Percentiles rank a stretch among this genome's conserved stretches.
Evolutionary conservation across 2,329 filamentous ascomycete species (phyloP).

Genomic region (Fusarium marasasianum): DNA sequence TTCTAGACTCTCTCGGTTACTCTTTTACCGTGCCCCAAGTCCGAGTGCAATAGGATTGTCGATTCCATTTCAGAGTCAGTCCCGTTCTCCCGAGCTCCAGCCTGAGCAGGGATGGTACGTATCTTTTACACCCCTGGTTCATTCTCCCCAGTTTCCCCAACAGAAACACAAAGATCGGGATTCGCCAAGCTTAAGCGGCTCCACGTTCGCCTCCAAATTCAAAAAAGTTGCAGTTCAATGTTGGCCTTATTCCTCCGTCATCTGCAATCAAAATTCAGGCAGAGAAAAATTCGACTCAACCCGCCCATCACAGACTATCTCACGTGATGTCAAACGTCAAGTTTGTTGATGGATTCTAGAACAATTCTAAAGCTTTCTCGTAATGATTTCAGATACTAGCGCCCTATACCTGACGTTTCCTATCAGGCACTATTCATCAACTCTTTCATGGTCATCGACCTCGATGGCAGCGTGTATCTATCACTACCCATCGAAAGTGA

Average conservation of each 20-base stretch:
- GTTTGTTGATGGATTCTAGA: constrained; percentile 11
- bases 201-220: constrained; percentile 5
- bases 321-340: constrained; percentile 19
- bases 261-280: not conserved
- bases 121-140: constrained; percentile 11
- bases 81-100: constrained; percentile 30
- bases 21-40: not conserved
- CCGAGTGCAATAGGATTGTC: constrained; percentile 1
- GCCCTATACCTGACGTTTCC: no score
- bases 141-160: constrained; percentile 42
- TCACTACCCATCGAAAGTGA: not conserved
- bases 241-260: constrained; percentile 1
- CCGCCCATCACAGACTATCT: not conserved
- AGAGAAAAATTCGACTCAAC: not conserved
- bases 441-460: not conserved
- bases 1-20: not conserved
- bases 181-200: constrained; percentile 32
- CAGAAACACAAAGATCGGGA: constrained; percentile 42
- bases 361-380: not conserved
- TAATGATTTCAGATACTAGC: not conserved
- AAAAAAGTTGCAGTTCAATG: not conserved
- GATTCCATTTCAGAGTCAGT: not conserved
- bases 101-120: constrained; percentile 17
- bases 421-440: no score
- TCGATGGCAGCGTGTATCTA: not conserved